Conservation (phyloP, 2,329 filamentous ascomycete genomes). For the Blastomyces silverae region DNA sequence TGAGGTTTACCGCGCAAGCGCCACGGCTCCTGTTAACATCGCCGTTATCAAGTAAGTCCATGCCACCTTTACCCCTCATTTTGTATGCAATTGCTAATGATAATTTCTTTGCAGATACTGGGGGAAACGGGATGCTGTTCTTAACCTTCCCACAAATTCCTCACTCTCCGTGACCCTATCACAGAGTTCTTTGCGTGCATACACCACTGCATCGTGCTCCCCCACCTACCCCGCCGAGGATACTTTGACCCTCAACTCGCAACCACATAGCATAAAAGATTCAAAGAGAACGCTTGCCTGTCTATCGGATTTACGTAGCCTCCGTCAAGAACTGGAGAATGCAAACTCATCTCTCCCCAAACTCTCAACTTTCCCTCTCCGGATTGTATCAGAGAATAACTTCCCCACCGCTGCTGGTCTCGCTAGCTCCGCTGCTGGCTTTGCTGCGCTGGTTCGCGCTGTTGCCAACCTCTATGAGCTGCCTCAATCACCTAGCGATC, state of each 20-base stretch:
- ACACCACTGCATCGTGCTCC: slow-evolving; percentile 92
- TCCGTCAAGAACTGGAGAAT: slow-evolving; percentile 69
- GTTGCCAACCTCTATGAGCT: slow-evolving; percentile 90
- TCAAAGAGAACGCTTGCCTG: slow-evolving; percentile 91
- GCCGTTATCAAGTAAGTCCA: slow-evolving; percentile 79
- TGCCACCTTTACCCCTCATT: slow-evolving; percentile 15
- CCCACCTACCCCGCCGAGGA: slow-evolving; percentile 59
- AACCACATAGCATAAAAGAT: slow-evolving; percentile 68
- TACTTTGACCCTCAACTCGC: slow-evolving; percentile 75
- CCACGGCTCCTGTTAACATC: slow-evolving; percentile 95
- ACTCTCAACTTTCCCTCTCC: slow-evolving; percentile 68
- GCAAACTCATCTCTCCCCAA: slow-evolving; percentile 68
- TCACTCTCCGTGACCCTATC: slow-evolving; percentile 95
- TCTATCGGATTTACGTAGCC: slow-evolving; percentile 73
- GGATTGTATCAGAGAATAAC: slow-evolving; percentile 94
- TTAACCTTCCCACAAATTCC: slow-evolving; percentile 97
- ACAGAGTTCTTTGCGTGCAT: slow-evolving; percentile 85
- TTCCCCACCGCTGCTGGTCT: slow-evolving; percentile 96
- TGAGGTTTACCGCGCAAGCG: slow-evolving; percentile 79
- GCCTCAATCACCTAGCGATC: slow-evolving; percentile 68
- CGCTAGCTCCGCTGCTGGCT: slow-evolving; percentile 57
- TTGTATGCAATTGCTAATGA: slow-evolving; percentile 10
- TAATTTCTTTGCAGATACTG: slow-evolving; percentile 60
- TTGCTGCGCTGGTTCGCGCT: slow-evolving; percentile 62
- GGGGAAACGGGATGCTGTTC: slow-evolving; percentile 89